Evolutionary conservation across 2,329 filamentous ascomycete genomes (phyloP), one percentile per base, ranked within the genome.

Genomic region (Aspergillus unguis): DNA sequence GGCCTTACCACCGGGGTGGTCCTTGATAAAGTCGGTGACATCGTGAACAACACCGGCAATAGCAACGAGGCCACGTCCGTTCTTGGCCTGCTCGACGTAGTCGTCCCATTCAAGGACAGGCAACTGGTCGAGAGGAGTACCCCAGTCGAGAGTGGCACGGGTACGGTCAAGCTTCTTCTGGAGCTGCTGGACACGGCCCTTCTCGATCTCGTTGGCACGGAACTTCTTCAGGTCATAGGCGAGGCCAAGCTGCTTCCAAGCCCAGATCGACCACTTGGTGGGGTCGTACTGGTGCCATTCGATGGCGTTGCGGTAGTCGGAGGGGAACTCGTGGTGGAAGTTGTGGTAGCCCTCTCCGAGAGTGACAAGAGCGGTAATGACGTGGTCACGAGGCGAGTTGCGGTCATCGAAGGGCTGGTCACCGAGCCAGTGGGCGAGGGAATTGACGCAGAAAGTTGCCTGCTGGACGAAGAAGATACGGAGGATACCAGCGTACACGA

Each of bases 251-350:
- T 87, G 83, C 83, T 92, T 94, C 86, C 87, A 92, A 54, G 79
- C 65, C 85, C 85, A 90, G 78, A 95, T 95, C 69, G 77, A 81
- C 89, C 90, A 94, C 79, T 95, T 95, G 71, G 90, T 95, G 43
- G 90, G 90, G 71, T 95, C 90, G 67, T 95, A 95, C 76, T 95
- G 90, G 77, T 85, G 87, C 89, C 90, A 95, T 74, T 90, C 80
- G 62, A 94, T 92, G 57, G 89, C 90, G 71, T 95, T 95, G 70
- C 90, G 88, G 83, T 94, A 95, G 73, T 95, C 90, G 8, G 88
- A 92, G 50, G 90, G 90, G 76, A 95, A 95, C 73, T 95, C 90
- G 80, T 95, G 90, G 77, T 95, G 90, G 82, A 95, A 95, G 81
- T 95, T 95, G 82, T 95, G 90, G 78, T 95, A 95, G 29, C 90